Evolutionary conservation across 176 grass and related monocot genomes (phyloP).

Genomic region (Alopecurus myosuroides): DNA sequence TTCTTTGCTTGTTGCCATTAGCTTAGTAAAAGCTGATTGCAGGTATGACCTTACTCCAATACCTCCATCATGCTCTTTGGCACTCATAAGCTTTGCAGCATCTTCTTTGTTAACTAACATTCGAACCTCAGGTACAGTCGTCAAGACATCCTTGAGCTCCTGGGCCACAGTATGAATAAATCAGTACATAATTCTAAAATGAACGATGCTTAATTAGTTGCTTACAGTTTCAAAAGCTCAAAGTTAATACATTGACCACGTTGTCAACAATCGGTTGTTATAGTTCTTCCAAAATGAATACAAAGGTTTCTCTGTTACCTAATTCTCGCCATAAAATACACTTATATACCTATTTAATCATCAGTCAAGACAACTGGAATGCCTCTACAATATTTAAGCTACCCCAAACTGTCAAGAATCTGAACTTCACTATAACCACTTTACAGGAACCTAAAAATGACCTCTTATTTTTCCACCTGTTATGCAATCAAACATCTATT

Average conservation of each 20-base stretch:
- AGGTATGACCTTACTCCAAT: constrained; percentile 45
- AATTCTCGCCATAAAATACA: neutral
- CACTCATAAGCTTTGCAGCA: constrained; percentile 34
- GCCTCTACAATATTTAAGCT: neutral
- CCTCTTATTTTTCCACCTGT: neutral
- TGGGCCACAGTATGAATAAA: constrained; percentile 28
- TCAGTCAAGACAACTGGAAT: neutral
- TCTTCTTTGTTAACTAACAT: constrained; percentile 60
- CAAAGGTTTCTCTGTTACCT: neutral
- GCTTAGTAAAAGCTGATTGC: constrained; percentile 68
- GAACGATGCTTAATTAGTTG: neutral
- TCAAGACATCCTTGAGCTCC: constrained; percentile 84
- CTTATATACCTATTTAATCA: neutral
- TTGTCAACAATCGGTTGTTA: neutral
- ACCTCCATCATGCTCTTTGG: constrained; percentile 42
- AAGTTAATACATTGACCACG: neutral
- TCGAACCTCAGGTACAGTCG: constrained; percentile 66
- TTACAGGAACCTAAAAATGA: neutral
- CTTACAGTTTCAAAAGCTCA: neutral
- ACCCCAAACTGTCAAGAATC: neutral
- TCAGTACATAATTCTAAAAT: neutral
- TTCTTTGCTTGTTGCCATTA: constrained; percentile 66
- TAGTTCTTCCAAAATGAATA: neutral
- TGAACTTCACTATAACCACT: neutral
- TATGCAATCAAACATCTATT: neutral